Evolutionary conservation across 169 alveolate species (phyloP).

Genomic region (Amoebophrya sp.): DNA sequence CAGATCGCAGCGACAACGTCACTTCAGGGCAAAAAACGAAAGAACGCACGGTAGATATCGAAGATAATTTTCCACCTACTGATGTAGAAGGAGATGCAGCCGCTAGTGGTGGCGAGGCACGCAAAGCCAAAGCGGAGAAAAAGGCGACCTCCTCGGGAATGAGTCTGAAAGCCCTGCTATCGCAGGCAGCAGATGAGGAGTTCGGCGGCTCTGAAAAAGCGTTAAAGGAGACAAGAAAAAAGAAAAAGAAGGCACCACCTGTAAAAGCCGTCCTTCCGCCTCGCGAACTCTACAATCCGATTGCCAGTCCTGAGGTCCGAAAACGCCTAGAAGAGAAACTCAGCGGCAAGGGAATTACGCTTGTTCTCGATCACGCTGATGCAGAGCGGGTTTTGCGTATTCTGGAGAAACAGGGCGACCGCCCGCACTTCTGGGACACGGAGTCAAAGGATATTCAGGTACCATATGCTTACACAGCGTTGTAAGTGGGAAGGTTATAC

Average conservation of each 20-base stretch:
- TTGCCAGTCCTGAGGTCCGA: not conserved
- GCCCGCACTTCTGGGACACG: not conserved
- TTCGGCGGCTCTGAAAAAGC: not conserved
- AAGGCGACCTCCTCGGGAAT: no score
- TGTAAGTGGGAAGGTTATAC: no score
- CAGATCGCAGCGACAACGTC: no score
- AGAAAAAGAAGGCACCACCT: not conserved
- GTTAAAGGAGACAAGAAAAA: not conserved
- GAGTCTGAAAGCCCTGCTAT: no score
- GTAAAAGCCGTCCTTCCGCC: not conserved
- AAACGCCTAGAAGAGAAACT: not conserved
- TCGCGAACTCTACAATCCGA: not conserved
- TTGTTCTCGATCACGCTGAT: not conserved
- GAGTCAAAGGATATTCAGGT: not conserved
- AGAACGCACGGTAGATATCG: no score
- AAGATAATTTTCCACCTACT: no score
- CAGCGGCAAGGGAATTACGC: not conserved
- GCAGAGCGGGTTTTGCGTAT: not conserved
- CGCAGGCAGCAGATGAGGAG: not conserved
- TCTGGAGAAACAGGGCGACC: not conserved
- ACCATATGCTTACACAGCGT: no score
- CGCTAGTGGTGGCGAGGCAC: no score
- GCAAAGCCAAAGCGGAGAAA: no score
- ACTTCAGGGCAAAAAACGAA: no score
- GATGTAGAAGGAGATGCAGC: no score